phyloP scores from a whole-genome alignment of 2,329 filamentous ascomycete genomes.

The Exserohilum rostratum region DNA sequence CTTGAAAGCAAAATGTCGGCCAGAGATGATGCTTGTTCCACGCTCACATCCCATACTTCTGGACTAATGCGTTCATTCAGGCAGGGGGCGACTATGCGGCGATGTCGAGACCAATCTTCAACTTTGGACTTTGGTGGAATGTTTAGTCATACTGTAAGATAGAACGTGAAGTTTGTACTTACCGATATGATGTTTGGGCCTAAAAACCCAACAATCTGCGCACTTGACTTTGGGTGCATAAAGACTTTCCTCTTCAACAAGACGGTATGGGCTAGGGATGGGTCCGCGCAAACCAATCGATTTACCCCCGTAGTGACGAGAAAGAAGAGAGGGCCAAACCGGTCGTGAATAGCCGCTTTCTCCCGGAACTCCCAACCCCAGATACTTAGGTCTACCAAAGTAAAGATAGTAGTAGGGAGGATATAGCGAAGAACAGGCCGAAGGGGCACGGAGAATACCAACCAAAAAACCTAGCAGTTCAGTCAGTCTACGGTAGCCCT shows the following conservation, averaged over 20 bases:
- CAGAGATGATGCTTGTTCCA: constrained; percentile 10
- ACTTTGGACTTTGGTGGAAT: constrained; percentile 5
- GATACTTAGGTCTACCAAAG: constrained; percentile 4
- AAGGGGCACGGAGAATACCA: not conserved
- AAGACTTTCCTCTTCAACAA: constrained; percentile 7
- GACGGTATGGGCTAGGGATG: constrained; percentile 1
- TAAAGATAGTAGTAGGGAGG: constrained; percentile 1
- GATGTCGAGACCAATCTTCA: constrained; percentile 17
- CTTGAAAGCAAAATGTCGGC: not conserved
- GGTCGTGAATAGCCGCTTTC: constrained; percentile 10
- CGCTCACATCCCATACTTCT: constrained; percentile 13
- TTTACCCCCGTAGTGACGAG: constrained; percentile 21
- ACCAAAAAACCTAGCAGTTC: not conserved
- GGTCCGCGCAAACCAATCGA: constrained; percentile 8
- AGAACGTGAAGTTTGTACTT: not conserved
- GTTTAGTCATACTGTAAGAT: not conserved
- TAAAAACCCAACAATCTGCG: not conserved
- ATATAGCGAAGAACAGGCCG: not conserved
- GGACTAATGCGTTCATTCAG: constrained; percentile 20
- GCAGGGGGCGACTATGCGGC: constrained; percentile 16
- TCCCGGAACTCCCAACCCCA: constrained; percentile 25
- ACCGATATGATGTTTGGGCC: constrained; percentile 1
- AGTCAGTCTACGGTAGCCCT: not conserved
- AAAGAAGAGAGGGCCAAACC: constrained; percentile 21
- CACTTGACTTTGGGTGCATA: constrained; percentile 2